A percentile compares a stretch with the other conserved stretches of the same genome.
Evolutionary conservation across 805 yeast species (phyloP).

Genomic region (Vanderwaltozyma verrucispora): DNA sequence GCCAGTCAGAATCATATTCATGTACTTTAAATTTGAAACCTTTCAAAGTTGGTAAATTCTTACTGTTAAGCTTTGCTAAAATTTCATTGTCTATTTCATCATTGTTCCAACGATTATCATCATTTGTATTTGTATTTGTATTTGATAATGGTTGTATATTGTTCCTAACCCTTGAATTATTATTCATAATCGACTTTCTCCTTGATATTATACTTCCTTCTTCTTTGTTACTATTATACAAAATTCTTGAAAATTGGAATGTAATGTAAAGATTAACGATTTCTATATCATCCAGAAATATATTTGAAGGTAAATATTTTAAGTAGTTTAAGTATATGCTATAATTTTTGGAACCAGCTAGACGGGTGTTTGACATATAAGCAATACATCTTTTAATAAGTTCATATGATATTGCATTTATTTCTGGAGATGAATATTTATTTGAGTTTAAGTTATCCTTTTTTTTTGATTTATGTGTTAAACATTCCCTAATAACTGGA

Average conservation of each 20-base stretch:
- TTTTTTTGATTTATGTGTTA: slow-evolving; percentile 21
- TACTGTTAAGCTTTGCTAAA: background rate
- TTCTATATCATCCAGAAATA: slow-evolving; percentile 48
- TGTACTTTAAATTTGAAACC: slow-evolving; percentile 24
- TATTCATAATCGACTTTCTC: too few relatives aligned
- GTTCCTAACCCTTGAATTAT: background rate
- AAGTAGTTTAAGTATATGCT: slow-evolving; percentile 8
- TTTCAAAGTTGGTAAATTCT: background rate
- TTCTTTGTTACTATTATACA: slow-evolving; percentile 7
- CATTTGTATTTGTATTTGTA: background rate
- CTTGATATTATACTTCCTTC: too few relatives aligned
- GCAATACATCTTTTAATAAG: slow-evolving; percentile 63
- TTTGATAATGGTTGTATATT: background rate
- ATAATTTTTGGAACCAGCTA: background rate
- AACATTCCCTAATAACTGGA: slow-evolving; percentile 47
- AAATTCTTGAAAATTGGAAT: slow-evolving; percentile 53
- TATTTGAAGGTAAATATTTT: slow-evolving; percentile 23
- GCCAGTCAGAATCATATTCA: slow-evolving; percentile 74
- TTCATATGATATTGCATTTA: slow-evolving; percentile 52
- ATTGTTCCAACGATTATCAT: background rate
- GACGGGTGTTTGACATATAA: slow-evolving; percentile 37
- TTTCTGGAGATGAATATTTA: slow-evolving; percentile 32
- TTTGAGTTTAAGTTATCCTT: slow-evolving; percentile 3
- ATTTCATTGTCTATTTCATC: background rate
- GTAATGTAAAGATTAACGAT: slow-evolving; percentile 67